Conservation (phyloP, 805 yeast species). For the Barnettozyma sucrosica region DNA sequence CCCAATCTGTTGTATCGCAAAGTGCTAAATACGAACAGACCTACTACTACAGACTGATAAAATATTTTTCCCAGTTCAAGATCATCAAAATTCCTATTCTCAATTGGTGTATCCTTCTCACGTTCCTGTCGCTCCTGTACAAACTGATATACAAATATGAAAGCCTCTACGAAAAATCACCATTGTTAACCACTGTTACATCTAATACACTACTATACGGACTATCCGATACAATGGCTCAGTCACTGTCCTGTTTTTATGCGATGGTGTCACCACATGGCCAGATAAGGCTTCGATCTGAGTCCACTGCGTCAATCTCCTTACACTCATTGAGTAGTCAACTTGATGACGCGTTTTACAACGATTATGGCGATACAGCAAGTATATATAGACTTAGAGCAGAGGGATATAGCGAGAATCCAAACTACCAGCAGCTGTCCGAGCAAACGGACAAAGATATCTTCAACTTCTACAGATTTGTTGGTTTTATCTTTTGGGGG, state of each 20-base stretch:
- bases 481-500: conserved; percentile 86
- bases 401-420: conserved; percentile 21
- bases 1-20: conserved; percentile 1
- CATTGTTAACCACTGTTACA: conserved; percentile 71
- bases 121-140: conserved; percentile 44
- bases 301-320: conserved; percentile 12
- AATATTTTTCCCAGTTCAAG: conserved; percentile 26
- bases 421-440: conserved; percentile 28
- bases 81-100: conserved; percentile 48
- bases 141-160: conserved; percentile 55
- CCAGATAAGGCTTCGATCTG: conserved; percentile 3
- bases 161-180: conserved; percentile 52
- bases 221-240: conserved; percentile 89
- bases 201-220: conserved; percentile 82
- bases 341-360: conserved; percentile 22
- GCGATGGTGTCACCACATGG: conserved; percentile 11
- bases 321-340: conserved; percentile 13
- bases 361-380: conserved; percentile 29
- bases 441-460: conserved; percentile 25
- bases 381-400: conserved; percentile 22
- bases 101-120: conserved; percentile 46
- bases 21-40: conserved; percentile 17
- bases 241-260: conserved; percentile 32
- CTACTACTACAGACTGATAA: conserved; percentile 14
- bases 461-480: conserved; percentile 65